A percentile compares a stretch with the other conserved stretches of the same genome.
These are phyloP conservation scores for Paecilomyces niveus DNA, from an alignment of 2,329 filamentous ascomycete species.

Conservation along the genomic window DNA sequence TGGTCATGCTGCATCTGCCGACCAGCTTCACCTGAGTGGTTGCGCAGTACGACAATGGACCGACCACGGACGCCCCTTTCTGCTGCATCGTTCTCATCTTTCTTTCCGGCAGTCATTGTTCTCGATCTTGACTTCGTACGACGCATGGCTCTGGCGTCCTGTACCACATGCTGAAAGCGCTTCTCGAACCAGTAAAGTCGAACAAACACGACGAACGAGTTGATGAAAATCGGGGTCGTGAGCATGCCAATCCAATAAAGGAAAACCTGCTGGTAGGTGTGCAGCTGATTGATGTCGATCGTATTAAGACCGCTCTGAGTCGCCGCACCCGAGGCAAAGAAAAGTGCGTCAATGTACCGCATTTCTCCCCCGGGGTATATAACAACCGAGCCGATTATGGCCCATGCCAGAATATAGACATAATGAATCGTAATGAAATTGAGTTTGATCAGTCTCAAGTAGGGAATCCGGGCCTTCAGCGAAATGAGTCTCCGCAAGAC, in stretches of 20 bases:
- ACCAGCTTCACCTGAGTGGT: slow-evolving; percentile 21
- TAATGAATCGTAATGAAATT: slow-evolving; percentile 49
- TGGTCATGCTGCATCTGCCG: slow-evolving; percentile 13
- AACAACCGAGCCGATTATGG: slow-evolving; percentile 68
- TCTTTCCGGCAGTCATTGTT: slow-evolving; percentile 41
- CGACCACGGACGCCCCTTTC: slow-evolving; percentile 31
- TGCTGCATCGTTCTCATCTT: slow-evolving; percentile 23
- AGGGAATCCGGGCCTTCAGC: slow-evolving; percentile 28
- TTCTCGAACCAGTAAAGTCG: slow-evolving; percentile 98
- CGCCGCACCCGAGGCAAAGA: slow-evolving; percentile 76
- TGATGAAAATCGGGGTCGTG: slow-evolving; percentile 76
- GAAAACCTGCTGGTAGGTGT: slow-evolving; percentile 66
- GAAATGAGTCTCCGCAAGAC: slow-evolving; percentile 12
- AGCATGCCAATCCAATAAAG: slow-evolving; percentile 66
- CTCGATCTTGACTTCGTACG: slow-evolving; percentile 56
- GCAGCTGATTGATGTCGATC: slow-evolving; percentile 56
- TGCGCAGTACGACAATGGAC: slow-evolving; percentile 31
- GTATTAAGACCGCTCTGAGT: slow-evolving; percentile 94
- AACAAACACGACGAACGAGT: slow-evolving; percentile 81
- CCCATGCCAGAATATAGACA: slow-evolving; percentile 69
- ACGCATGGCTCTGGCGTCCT: slow-evolving; percentile 62
- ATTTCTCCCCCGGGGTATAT: slow-evolving; percentile 61
- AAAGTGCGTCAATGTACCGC: slow-evolving; percentile 77
- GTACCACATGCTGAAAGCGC: slow-evolving; percentile 77
- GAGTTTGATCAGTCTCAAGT: slow-evolving; percentile 29